Base-by-base conservation (phyloP, 2,329 filamentous ascomycete species). In the Colletotrichum zoysiae region DNA sequence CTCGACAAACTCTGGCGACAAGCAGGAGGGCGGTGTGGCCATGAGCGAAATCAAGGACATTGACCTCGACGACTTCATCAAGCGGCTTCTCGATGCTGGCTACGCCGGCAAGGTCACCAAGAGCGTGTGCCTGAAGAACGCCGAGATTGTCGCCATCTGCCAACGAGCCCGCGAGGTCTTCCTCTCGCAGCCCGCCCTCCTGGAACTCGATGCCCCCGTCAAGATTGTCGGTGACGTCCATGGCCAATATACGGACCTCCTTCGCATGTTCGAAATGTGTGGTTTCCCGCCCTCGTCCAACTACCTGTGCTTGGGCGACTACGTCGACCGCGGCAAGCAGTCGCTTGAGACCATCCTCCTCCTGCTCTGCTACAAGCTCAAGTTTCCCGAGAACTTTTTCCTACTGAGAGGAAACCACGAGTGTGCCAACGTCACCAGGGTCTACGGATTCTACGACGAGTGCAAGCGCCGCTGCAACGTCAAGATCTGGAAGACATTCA, bases 171-270 rank as follows among this genome's bases (percentile, higher is more conserved):
- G 95, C 70, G 96, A 99, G 81, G 88, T 95, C 12, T 93, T 99
- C 74, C 86, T 99, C 9, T 95, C 93, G 6, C 96, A 99, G 79
- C 96, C 96, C 5, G 95, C 96, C 1, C 86, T 99, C 33, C 84
- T 99, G 68, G 96, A 99, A 82, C 88, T 99, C 57, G 92, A 95
- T 74, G 94, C 96, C 5, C 95, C 96, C 0, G 96, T 99, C 78
- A 99, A 99, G 85, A 97, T 99, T 78, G 96, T 98, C 38, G 95
- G 95, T 62, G 95, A 98, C 80, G 94, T 98, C 18, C 95, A 98
- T 80, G 95, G 95, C 62, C 95, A 98, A 82, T 98, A 97, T 81
- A 97, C 95, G 14, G 95, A 98, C 81, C 85, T 98, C 63, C 97
- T 98, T 78, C 91, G 95, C 74, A 94, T 98, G 89, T 98, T 98